Conservation (phyloP, 345 rosid genomes). For the Salix exigua region DNA sequence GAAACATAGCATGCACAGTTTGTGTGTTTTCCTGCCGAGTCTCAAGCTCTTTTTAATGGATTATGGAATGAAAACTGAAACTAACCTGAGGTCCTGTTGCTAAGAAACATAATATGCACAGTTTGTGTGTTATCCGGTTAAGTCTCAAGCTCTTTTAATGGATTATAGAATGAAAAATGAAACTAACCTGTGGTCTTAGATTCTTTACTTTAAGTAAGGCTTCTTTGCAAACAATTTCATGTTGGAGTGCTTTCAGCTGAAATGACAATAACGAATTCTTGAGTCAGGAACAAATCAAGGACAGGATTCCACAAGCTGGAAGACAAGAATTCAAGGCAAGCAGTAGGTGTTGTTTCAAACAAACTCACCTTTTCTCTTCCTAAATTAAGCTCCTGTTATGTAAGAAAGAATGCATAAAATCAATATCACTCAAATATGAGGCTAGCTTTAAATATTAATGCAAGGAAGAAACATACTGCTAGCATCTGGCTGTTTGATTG, state of each 20-base stretch:
- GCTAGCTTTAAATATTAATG: not conserved
- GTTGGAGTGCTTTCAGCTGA: slow-evolving; percentile 51
- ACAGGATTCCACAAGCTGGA: not conserved
- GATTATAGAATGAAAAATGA: not conserved
- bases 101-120: not conserved
- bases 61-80: not conserved
- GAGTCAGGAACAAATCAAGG: not conserved
- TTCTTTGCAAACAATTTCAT: slow-evolving; percentile 53
- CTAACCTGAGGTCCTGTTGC: slow-evolving; percentile 21
- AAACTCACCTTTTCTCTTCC: slow-evolving; percentile 51
- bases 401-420: not conserved
- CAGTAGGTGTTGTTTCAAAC: not conserved
- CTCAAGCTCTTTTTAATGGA: not conserved
- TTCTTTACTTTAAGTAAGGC: slow-evolving; percentile 45
- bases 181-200: slow-evolving; percentile 25
- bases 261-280: slow-evolving; percentile 4
- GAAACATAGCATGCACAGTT: not conserved
- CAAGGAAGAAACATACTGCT: slow-evolving; percentile 40
- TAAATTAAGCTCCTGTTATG: slow-evolving; percentile 51
- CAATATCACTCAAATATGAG: slow-evolving; percentile 9
- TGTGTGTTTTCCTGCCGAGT: not conserved
- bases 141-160: not conserved
- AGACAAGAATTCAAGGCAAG: not conserved
- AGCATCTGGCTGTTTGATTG: slow-evolving; percentile 54
- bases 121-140: not conserved